Percentiles rank a stretch among this genome's conserved stretches.
phyloP scores from a whole-genome alignment of 176 grass and related monocot species.

The Phragmites australis region DNA sequence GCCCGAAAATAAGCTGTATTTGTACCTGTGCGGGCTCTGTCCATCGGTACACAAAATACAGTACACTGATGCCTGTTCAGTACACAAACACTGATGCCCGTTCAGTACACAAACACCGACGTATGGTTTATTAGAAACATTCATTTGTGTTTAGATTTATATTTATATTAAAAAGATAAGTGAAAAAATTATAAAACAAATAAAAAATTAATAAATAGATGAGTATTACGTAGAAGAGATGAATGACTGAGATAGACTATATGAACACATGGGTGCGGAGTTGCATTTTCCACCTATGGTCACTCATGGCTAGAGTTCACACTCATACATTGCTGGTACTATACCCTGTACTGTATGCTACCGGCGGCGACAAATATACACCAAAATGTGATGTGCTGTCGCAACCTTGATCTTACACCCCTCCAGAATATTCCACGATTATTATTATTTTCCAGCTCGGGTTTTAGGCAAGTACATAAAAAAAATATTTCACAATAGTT shows the following conservation, averaged over 20 bases:
- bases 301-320: neutral
- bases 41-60: neutral
- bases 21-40: neutral
- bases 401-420: neutral
- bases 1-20: too few species aligned
- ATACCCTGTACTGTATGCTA: neutral
- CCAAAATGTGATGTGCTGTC: neutral
- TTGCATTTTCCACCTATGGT: too few species aligned
- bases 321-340: neutral
- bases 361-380: neutral
- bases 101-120: slow-evolving; percentile 3
- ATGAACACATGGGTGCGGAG: neutral
- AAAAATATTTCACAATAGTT: too few species aligned
- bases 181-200: too few species aligned
- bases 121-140: too few species aligned
- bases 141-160: too few species aligned
- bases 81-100: neutral
- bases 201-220: too few species aligned
- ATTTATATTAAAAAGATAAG: too few species aligned
- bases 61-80: neutral
- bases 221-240: too few species aligned
- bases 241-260: too few species aligned
- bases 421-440: slow-evolving; percentile 26
- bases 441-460: neutral
- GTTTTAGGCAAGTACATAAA: neutral